Percentiles rank a stretch among this genome's conserved stretches.
Evolutionary conservation across 371 early-diverging fungal species (phyloP).

Genomic region (Entomophthora muscae): DNA sequence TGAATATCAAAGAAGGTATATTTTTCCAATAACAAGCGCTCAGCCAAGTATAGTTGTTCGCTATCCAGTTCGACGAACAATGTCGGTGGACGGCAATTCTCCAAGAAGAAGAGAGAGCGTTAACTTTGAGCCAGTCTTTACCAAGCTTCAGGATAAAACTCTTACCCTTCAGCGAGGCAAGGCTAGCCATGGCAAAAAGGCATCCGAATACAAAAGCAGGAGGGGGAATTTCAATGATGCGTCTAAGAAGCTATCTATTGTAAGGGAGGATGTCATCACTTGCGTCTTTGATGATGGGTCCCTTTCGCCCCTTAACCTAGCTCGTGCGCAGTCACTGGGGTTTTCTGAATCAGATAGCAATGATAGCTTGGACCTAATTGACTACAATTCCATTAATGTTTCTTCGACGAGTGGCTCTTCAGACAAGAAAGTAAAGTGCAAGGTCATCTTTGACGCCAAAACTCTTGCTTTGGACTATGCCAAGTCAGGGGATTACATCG

Average conservation of each 20-base stretch:
- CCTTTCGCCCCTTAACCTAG: neutral
- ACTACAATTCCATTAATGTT: too few species aligned
- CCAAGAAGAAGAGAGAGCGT: conserved; percentile 9
- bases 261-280: neutral
- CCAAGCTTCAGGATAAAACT: neutral
- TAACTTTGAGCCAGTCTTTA: conserved; percentile 7
- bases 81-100: conserved; percentile 5
- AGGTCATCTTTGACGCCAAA: conserved; percentile 18
- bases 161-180: conserved; percentile 4
- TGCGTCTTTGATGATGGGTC: neutral
- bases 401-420: neutral
- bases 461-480: conserved; percentile 19
- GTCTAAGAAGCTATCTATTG: neutral
- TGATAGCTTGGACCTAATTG: neutral
- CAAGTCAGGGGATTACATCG: conserved; percentile 15
- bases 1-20: conserved; percentile 26
- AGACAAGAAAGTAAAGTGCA: conserved; percentile 8
- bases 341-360: neutral
- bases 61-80: neutral
- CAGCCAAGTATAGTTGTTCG: neutral
- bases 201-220: neutral
- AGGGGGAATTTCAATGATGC: neutral
- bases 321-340: conserved; percentile 1
- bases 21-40: neutral
- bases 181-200: neutral